These are phyloP conservation scores for Cardamine resedifolia DNA, from an alignment of 345 rosid genomes.

Conservation along the genomic window DNA sequence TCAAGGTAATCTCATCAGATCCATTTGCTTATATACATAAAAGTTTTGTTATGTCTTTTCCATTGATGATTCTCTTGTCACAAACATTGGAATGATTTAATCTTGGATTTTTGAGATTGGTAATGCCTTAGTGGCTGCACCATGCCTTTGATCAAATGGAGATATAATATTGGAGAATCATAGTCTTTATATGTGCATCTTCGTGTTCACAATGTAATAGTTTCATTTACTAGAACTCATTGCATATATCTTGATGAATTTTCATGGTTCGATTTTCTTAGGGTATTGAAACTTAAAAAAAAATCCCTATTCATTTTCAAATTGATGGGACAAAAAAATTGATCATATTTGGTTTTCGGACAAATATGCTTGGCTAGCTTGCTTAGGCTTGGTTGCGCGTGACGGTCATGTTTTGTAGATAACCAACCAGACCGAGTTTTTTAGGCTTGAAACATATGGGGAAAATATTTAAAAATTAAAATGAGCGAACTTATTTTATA, in stretches of 20 bases:
- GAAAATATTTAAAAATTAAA: too few relatives aligned
- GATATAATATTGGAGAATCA: not conserved
- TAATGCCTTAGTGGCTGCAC: conserved; percentile 11
- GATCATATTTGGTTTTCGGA: not conserved
- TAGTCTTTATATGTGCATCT: not conserved
- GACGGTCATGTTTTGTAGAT: not conserved
- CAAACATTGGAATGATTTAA: not conserved
- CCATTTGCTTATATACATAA: not conserved
- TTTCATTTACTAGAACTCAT: not conserved
- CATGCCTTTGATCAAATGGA: not conserved
- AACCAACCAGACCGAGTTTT: not conserved
- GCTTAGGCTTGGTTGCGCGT: not conserved
- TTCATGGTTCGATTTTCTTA: not conserved
- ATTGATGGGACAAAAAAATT: not conserved
- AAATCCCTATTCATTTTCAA: not conserved
- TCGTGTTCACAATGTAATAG: not conserved
- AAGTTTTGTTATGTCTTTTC: not conserved
- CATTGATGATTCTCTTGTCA: not conserved
- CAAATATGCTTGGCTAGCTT: conserved; percentile 3
- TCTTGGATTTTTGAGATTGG: not conserved
- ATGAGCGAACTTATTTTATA: not conserved
- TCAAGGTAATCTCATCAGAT: conserved; percentile 20
- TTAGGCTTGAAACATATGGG: not conserved
- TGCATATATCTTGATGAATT: conserved; percentile 1
- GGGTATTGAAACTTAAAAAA: not conserved